A percentile compares a stretch with the other conserved stretches of the same genome.
These are phyloP conservation scores for Calonectria pauciramosa DNA, from an alignment of 2,329 filamentous ascomycete genomes.

Conservation along the genomic window DNA sequence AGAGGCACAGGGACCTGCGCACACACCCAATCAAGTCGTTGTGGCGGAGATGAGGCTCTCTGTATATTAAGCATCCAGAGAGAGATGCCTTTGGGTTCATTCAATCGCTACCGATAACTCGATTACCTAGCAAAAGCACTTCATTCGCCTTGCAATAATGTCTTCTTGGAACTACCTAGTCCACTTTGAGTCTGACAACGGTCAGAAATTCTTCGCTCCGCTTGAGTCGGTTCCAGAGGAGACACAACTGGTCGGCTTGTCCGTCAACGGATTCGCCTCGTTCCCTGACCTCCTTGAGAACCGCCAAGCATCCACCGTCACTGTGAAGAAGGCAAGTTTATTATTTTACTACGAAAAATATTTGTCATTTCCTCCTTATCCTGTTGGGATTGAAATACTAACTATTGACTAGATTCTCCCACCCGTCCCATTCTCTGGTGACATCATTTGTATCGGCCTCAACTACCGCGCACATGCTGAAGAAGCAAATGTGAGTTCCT, in stretches of 20 bases:
- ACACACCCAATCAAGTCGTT: not conserved
- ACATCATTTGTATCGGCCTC: constrained; percentile 6
- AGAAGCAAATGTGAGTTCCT: not conserved
- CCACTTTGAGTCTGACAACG: not conserved
- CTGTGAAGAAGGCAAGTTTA: not conserved
- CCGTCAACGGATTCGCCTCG: not conserved
- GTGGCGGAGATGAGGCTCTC: not conserved
- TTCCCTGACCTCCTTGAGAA: not conserved
- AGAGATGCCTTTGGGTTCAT: not conserved
- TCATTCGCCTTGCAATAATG: not conserved
- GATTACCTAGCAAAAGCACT: not conserved
- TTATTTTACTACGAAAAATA: not conserved
- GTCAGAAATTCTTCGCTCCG: not conserved
- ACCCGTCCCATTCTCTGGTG: not conserved
- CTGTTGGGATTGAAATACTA: not conserved
- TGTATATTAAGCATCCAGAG: not conserved
- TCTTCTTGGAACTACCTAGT: not conserved
- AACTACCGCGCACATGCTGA: constrained; percentile 1
- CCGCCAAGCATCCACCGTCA: not conserved
- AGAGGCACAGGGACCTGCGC: not conserved
- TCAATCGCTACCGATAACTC: not conserved
- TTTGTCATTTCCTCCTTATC: not conserved
- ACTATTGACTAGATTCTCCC: not conserved
- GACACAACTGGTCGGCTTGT: not conserved
- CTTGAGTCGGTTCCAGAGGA: not conserved